phyloP scores from a whole-genome alignment of 306 rosid species.

The cucumber (Cucumis sativus) region DNA sequence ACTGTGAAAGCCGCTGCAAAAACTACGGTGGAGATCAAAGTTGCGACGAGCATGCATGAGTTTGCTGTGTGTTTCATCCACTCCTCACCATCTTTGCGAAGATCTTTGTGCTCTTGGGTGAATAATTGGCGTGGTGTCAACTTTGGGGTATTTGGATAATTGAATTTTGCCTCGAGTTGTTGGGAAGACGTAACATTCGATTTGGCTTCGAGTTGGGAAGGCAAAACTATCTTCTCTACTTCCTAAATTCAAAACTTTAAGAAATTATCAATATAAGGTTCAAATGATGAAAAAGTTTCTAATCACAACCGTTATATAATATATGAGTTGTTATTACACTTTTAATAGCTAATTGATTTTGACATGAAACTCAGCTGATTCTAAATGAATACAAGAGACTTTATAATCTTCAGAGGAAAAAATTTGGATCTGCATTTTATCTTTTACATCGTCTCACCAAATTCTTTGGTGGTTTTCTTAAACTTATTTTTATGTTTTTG shows the following conservation, averaged over 20 bases:
- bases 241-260: constrained; percentile 19
- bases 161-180: not conserved
- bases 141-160: not conserved
- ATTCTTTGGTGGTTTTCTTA: no score
- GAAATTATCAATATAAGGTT: not conserved
- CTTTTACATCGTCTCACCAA: no score
- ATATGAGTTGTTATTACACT: no score
- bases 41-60: not conserved
- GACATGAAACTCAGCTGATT: no score
- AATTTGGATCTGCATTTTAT: no score
- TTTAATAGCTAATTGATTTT: no score
- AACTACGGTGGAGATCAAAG: not conserved
- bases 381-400: no score
- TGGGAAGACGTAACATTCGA: not conserved
- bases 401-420: no score
- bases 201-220: not conserved
- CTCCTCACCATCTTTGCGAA: not conserved
- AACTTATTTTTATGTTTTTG: no score
- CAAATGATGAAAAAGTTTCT: no score
- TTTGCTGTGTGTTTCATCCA: constrained; percentile 4
- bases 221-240: constrained; percentile 28
- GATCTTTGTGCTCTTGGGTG: not conserved
- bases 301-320: no score
- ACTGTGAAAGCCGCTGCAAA: constrained; percentile 3
- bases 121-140: not conserved